Conservation (phyloP, 345 rosid species). For the Eucalyptus sideroxylon region DNA sequence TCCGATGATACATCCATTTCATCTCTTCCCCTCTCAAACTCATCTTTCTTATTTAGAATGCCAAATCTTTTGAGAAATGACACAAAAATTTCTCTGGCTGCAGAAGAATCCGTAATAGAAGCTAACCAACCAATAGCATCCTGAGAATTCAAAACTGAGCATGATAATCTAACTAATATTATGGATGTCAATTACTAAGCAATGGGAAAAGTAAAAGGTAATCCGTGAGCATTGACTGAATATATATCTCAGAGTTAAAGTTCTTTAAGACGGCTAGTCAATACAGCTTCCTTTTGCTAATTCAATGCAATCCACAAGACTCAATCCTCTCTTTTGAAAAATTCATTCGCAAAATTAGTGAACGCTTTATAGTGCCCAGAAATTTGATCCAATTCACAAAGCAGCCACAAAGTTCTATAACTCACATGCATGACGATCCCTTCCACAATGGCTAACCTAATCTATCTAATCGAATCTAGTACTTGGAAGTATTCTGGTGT, state of each 20-base stretch:
- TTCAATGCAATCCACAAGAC: background rate
- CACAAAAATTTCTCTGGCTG: too few species aligned
- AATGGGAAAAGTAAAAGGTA: too few species aligned
- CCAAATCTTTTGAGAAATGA: too few species aligned
- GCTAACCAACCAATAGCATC: slow-evolving; percentile 49
- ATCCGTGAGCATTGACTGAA: background rate
- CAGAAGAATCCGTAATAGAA: too few species aligned
- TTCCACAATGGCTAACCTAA: background rate
- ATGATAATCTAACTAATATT: background rate
- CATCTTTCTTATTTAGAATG: too few species aligned
- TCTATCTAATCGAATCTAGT: background rate
- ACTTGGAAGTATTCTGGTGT: background rate
- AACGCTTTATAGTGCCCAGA: background rate
- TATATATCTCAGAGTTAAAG: background rate
- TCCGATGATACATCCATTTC: too few species aligned
- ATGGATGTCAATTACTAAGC: too few species aligned
- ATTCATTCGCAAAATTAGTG: background rate
- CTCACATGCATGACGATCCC: background rate
- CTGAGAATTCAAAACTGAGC: slow-evolving; percentile 27
- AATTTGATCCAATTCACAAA: background rate
- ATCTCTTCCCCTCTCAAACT: too few species aligned
- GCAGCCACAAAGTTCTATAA: background rate
- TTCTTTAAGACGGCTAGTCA: background rate
- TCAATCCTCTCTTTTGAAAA: background rate
- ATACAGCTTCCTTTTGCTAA: background rate